Evolutionary conservation across 768 basidiomycete species (phyloP), one percentile per base, ranked within the genome.

Genomic region (Flagelloscypha sp.): DNA sequence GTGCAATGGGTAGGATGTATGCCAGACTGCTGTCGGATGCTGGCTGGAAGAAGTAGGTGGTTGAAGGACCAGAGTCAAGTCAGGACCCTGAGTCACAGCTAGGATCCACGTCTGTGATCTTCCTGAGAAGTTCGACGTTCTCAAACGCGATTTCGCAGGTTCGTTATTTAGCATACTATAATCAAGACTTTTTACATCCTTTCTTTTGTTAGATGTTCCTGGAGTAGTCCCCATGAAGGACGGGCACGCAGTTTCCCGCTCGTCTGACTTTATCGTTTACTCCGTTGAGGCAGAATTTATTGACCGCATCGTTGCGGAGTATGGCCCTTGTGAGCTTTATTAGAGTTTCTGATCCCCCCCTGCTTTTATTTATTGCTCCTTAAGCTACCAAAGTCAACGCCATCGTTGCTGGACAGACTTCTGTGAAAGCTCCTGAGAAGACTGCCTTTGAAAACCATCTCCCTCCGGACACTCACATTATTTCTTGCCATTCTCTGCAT

Each of bases 1-100:
- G 93, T 1, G 86, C 85, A 33, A 98, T 98, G 94, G 94, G 94
- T 2, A 67, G 65, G 50, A 89, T 98, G 90, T 98, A 97, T 54
- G 89, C 90, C 0, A 70, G 68, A 12, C 54, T 65, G n/a, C 65
- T 99, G 17, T 73, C 79, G 8, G 64, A 66, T 5, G 90, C 81
- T 7, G 92, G 94, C 2, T 90, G 88, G 80, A 74, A 79, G 57
- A 84, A 77, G 93, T 90, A 42, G 35, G 52, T 43, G 16, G n/a
- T 23, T 31, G 35, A 21, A 1, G 3, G 12, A 16, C 9, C 11
- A 12, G 4, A 2, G 9, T 13, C 13, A 24, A 21, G 33, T 21
- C 24, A 27, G 16, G 33, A 24, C 33, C 37, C 18, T 38, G 8
- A 24, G 44, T 30, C 32, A 36, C 23, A 18, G 16, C 8, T 48